These are phyloP conservation scores for Berkeleyomyces basicola DNA, from an alignment of 2,329 filamentous ascomycete genomes.

Conservation along the genomic window DNA sequence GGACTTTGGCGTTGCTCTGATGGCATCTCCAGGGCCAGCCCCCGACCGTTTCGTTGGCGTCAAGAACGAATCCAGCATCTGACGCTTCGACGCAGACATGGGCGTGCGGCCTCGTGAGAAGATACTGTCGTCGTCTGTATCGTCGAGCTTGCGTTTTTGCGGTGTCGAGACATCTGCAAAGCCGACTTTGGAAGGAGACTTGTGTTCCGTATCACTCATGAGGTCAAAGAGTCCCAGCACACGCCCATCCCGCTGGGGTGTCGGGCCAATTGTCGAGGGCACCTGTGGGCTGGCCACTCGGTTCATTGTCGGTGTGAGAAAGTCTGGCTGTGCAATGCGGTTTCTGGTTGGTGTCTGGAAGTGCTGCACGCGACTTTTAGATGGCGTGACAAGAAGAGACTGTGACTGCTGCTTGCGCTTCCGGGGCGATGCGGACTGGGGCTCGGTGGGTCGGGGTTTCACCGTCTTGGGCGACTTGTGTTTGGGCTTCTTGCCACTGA, in stretches of 20 bases:
- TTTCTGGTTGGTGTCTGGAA: slow-evolving; percentile 21
- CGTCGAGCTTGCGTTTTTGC: slow-evolving; percentile 24
- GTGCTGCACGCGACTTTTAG: slow-evolving; percentile 19
- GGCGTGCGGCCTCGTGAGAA: slow-evolving; percentile 31
- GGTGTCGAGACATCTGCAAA: slow-evolving; percentile 24
- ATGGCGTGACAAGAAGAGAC: slow-evolving; percentile 27
- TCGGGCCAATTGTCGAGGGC: slow-evolving; percentile 53
- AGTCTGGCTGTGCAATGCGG: slow-evolving; percentile 25
- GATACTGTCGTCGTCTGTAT: slow-evolving; percentile 11
- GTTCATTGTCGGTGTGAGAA: slow-evolving; percentile 35
- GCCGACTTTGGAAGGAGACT: slow-evolving; percentile 14
- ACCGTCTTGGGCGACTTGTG: slow-evolving; percentile 19
- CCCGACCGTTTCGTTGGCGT: slow-evolving; percentile 42
- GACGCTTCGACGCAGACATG: slow-evolving; percentile 41
- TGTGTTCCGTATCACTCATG: slow-evolving; percentile 33
- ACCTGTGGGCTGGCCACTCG: slow-evolving; percentile 37
- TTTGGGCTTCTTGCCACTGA: slow-evolving; percentile 34
- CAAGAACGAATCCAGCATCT: slow-evolving; percentile 44
- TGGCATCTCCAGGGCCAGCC: slow-evolving; percentile 19
- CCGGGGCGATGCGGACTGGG: slow-evolving; percentile 28
- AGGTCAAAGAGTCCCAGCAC: slow-evolving; percentile 66
- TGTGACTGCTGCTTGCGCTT: slow-evolving; percentile 24
- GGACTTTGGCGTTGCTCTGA: slow-evolving; percentile 27
- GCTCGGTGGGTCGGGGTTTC: slow-evolving; percentile 19
- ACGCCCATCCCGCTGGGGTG: slow-evolving; percentile 61